Evolutionary conservation across 768 basidiomycete species (phyloP), one percentile per base, ranked within the genome.

Genomic region (Suillus bovinus): DNA sequence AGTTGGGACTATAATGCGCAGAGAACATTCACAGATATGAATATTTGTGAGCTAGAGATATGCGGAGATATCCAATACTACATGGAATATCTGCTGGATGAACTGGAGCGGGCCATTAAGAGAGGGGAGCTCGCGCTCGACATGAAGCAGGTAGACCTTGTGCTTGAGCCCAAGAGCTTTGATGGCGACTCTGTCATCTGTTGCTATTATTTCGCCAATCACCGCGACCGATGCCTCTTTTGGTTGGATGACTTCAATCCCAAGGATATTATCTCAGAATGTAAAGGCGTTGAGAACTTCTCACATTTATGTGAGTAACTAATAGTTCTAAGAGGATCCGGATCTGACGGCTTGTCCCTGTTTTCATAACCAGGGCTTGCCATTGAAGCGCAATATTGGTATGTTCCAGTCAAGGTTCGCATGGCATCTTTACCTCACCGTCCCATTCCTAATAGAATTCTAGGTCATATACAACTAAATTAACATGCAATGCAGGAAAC

Each of bases 121-220:
- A 6, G 38, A 0, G n/a, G 10, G 9, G 24, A 68, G 10, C 62
- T 80, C 16, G 54, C 67, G 2, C 62, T 85, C 5, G 72, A 78
- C 0, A 41, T 63, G 3, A 13, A 67, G 3, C 64, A 77, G 42
- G 70, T 77, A 27, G 80, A 85, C 52, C 71, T 85, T 5, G 78
- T 85, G 22, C 63, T 88, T 31, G 81, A 85, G 50, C 70, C 83
- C 4, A 71, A 62, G 36, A 13, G 55, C 2, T 64, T 67, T 2
- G 70, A 71, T 0, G 71, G 71, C 0, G 0, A 14, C 0, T 68
- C 64, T 13, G 41, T 70, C 2, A 39, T 69, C 22, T 72, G 74
- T 66, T 64, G 78, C 63, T 86, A 86, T 68, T 86, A 86, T 66
- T 84, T 82, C 61, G 82, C 79, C 31, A 77, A 85, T 63, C 84